These are phyloP conservation scores for Suillus paluster DNA, from an alignment of 768 basidiomycete genomes.

Conservation along the genomic window DNA sequence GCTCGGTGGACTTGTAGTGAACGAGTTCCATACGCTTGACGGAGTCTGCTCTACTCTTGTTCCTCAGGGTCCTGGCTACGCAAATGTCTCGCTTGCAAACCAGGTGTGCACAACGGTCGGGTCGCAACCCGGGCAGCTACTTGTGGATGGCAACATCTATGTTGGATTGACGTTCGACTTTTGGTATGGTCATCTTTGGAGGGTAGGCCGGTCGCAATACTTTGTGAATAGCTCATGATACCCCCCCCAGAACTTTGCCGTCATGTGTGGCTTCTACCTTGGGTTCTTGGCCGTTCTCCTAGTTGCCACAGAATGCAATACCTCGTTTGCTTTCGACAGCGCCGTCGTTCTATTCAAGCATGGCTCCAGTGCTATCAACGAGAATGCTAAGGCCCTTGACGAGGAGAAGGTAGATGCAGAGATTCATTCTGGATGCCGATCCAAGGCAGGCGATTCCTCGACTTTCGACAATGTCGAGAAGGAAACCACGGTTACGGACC, in stretches of 20 bases:
- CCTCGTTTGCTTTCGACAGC: slow-evolving; percentile 35
- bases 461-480: not conserved
- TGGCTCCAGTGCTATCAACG: slow-evolving; percentile 35
- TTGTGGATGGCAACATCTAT: slow-evolving; percentile 66
- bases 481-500: slow-evolving; percentile 39
- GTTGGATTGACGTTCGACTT: slow-evolving; percentile 47
- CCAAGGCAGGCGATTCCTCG: not conserved
- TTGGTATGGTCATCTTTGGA: slow-evolving; percentile 52
- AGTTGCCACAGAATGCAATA: slow-evolving; percentile 60
- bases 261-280: slow-evolving; percentile 67
- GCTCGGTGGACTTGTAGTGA: slow-evolving; percentile 76
- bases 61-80: slow-evolving; percentile 66
- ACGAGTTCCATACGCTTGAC: slow-evolving; percentile 77
- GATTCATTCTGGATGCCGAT: not conserved
- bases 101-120: slow-evolving; percentile 81
- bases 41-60: slow-evolving; percentile 64
- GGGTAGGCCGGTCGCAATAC: slow-evolving; percentile 34
- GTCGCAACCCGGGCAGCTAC: slow-evolving; percentile 58
- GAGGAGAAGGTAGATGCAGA: slow-evolving; percentile 30
- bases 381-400: slow-evolving; percentile 27
- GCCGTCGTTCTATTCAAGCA: slow-evolving; percentile 69
- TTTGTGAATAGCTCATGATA: not conserved
- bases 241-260: slow-evolving; percentile 62
- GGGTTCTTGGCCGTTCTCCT: slow-evolving; percentile 61
- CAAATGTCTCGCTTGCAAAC: slow-evolving; percentile 55